Base-by-base conservation (phyloP, 805 yeast species). In the Sungouiozyma intestinalis region DNA sequence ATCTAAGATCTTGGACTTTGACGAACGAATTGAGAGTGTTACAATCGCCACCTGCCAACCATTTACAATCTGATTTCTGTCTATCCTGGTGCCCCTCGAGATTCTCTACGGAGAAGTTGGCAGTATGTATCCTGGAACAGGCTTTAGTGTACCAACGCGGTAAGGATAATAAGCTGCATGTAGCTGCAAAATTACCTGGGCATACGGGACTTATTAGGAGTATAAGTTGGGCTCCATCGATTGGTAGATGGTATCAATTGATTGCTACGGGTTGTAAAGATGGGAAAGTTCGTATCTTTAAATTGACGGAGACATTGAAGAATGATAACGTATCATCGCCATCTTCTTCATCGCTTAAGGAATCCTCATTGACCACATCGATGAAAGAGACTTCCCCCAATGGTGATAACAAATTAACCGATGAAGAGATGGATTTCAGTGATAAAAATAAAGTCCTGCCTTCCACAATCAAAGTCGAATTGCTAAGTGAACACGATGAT, bases 201-300 rank as follows among this genome's bases (percentile, higher is more conserved):
- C 97, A 88, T 58, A 72, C 75, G 41, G 95, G 95, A 2, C 69
- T 90, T 34, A 85, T 90, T 29, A 70, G 97, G 54, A 82, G 87
- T 15, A 85, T 88, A 4, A 73, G 88, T 24, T 90, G 98, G 98
- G 97, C 97, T 0, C 96, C 97, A 2, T 77, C 94, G 0, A 85
- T 88, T 81, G 97, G 97, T 2, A 69, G 95, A 50, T 77, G 81
- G 48, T 85, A 77, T 58, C 95, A 90, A 52, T 66, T 88, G 38
- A 70, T 92, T 35, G 97, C 99, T 1, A 90, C 97, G 0, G 97
- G 94, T 4, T 87, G 95, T 58, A 87, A 87, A 59, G 99, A 92
- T 60, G 98, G 97, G 1, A 77, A 70, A 54, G 87, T 92, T 9
- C 74, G 97, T 41, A 80, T 92, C 2, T 90, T 81, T 69, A 85